Conservation (phyloP, 768 basidiomycete genomes). For the Suillus bovinus region DNA sequence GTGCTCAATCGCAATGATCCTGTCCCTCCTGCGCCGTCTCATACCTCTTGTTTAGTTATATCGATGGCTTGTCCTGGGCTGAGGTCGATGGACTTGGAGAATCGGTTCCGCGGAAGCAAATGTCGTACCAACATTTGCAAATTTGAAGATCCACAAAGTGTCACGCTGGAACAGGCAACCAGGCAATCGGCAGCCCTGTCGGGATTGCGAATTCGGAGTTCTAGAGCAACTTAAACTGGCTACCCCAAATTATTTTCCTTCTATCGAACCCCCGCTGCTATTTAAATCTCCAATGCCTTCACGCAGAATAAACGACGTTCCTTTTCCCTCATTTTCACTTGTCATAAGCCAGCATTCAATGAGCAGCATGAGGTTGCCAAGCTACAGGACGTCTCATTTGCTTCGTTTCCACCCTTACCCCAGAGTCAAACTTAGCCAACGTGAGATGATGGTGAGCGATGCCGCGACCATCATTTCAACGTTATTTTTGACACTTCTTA, state of each 20-base stretch:
- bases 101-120: constrained; percentile 13
- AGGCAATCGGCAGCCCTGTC: constrained; percentile 7
- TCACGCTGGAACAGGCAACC: neutral
- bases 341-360: neutral
- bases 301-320: neutral
- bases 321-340: constrained; percentile 2
- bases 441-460: constrained; percentile 9
- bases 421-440: constrained; percentile 9
- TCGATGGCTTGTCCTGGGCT: neutral
- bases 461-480: neutral
- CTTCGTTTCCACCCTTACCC: constrained; percentile 16
- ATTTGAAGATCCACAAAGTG: neutral
- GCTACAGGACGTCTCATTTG: constrained; percentile 13
- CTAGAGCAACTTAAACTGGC: neutral
- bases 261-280: neutral
- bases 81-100: neutral
- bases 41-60: neutral
- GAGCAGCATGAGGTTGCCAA: constrained; percentile 8
- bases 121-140: neutral
- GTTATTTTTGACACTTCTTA: constrained; percentile 4
- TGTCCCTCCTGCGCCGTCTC: neutral
- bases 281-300: constrained; percentile 4
- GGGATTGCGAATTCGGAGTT: constrained; percentile 7
- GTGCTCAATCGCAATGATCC: neutral
- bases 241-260: constrained; percentile 2